These are phyloP conservation scores for Paecilomyces dactylethromorphus DNA, from an alignment of 2,329 filamentous ascomycete genomes.

Conservation along the genomic window DNA sequence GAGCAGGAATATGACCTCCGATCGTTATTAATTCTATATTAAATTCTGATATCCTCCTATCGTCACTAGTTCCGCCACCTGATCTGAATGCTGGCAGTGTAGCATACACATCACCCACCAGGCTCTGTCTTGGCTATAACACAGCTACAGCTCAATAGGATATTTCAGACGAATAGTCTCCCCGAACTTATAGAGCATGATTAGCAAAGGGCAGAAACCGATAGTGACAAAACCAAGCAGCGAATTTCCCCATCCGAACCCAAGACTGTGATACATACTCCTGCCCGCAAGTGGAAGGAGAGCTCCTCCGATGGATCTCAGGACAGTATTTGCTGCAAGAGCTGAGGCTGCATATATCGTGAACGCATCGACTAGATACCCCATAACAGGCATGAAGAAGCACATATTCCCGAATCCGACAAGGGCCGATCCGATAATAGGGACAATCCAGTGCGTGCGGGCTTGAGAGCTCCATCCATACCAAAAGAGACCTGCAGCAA, in stretches of 20 bases:
- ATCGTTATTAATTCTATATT: too few species aligned
- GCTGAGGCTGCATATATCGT: constrained; percentile 37
- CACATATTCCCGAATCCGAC: constrained; percentile 46
- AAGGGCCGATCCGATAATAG: constrained; percentile 49
- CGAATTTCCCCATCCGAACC: constrained; percentile 43
- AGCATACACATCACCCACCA: too few species aligned
- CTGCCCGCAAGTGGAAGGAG: constrained; percentile 53
- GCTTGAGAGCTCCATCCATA: constrained; percentile 50
- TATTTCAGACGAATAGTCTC: constrained; percentile 15
- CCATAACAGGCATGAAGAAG: constrained; percentile 45
- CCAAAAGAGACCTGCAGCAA: constrained; percentile 37
- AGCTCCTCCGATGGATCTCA: constrained; percentile 49
- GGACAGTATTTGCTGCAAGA: constrained; percentile 46
- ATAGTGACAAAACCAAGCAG: constrained; percentile 49
- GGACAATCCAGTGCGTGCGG: constrained; percentile 48
- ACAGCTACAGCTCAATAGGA: constrained; percentile 2
- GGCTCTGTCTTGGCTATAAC: not conserved
- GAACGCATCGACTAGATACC: constrained; percentile 53
- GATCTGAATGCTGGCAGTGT: too few species aligned
- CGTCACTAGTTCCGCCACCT: too few species aligned
- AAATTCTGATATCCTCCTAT: too few species aligned
- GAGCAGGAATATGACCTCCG: too few species aligned
- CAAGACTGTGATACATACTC: constrained; percentile 37
- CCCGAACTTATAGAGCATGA: constrained; percentile 22
- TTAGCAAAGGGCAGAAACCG: constrained; percentile 33